These are phyloP conservation scores for Naganishia albida DNA, from an alignment of 1,284 basidiomycete species.

Conservation along the genomic window DNA sequence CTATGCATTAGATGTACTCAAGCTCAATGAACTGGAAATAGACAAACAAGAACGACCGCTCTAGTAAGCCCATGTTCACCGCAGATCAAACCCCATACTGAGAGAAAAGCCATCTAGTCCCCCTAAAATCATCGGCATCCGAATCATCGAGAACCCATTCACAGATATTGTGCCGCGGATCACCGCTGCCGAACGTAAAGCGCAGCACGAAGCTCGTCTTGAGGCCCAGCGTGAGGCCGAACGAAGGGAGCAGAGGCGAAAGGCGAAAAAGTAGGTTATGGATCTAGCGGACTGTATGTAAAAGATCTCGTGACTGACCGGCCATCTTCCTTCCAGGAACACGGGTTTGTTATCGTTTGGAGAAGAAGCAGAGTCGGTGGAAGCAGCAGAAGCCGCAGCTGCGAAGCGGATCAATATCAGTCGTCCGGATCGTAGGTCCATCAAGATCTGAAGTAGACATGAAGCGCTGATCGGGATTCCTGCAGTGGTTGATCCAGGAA, in stretches of 20 bases:
- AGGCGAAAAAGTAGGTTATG: conserved; percentile 74
- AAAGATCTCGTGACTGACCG: conserved; percentile 18
- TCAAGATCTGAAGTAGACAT: neutral
- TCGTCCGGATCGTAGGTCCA: conserved; percentile 71
- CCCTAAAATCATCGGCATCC: conserved; percentile 79
- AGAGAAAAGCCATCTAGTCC: conserved; percentile 59
- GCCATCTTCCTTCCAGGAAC: conserved; percentile 61
- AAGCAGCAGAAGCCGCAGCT: conserved; percentile 49
- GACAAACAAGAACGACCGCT: conserved; percentile 78
- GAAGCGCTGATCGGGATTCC: neutral
- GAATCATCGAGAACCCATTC: conserved; percentile 89
- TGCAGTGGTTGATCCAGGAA: conserved; percentile 30
- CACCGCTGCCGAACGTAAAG: conserved; percentile 83
- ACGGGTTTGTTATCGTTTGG: conserved; percentile 85
- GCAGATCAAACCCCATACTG: conserved; percentile 4
- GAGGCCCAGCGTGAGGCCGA: conserved; percentile 74
- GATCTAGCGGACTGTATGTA: neutral
- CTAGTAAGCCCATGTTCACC: conserved; percentile 63
- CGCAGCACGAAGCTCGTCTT: conserved; percentile 74
- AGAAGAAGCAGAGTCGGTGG: conserved; percentile 69
- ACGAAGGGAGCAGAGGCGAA: conserved; percentile 67
- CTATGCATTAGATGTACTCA: conserved; percentile 70
- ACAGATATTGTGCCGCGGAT: conserved; percentile 94
- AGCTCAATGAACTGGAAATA: conserved; percentile 85
- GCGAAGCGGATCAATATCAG: conserved; percentile 73